A percentile compares a stretch with the other conserved stretches of the same genome.
phyloP scores from a whole-genome alignment of 345 rosid species.

The Hypericum perforatum region DNA sequence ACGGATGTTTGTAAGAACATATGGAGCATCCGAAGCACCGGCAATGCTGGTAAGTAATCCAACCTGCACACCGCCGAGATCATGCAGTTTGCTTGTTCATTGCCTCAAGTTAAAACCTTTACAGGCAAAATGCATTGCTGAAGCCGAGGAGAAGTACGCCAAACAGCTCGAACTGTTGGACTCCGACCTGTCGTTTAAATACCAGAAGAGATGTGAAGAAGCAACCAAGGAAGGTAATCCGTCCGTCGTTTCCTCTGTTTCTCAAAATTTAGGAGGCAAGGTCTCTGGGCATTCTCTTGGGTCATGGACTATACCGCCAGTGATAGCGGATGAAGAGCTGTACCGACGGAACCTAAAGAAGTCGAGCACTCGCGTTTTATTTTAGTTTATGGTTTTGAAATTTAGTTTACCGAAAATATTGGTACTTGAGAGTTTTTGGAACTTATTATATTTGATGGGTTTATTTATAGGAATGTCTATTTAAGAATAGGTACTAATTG shows the following conservation, averaged over 20 bases:
- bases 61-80: too few species aligned
- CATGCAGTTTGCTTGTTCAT: neutral
- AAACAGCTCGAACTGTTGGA: slow-evolving; percentile 41
- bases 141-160: slow-evolving; percentile 66
- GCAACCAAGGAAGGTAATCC: slow-evolving; percentile 80
- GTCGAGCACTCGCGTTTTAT: too few species aligned
- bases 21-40: slow-evolving; percentile 63
- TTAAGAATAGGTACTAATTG: too few species aligned
- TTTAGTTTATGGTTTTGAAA: too few species aligned
- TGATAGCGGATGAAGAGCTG: slow-evolving; percentile 52
- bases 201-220: slow-evolving; percentile 72
- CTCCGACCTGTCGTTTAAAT: slow-evolving; percentile 44
- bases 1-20: slow-evolving; percentile 73
- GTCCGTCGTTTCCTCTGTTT: neutral
- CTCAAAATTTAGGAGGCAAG: slow-evolving; percentile 42
- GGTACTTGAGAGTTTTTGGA: too few species aligned
- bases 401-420: too few species aligned
- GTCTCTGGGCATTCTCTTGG: slow-evolving; percentile 54
- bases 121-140: slow-evolving; percentile 64
- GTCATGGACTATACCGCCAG: slow-evolving; percentile 63
- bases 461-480: too few species aligned
- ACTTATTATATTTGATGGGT: too few species aligned
- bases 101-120: neutral
- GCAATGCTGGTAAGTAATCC: slow-evolving; percentile 48
- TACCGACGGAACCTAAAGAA: slow-evolving; percentile 26